Percentiles rank a stretch among this genome's conserved stretches.
Conservation (phyloP, 164 flowering plant genomes). For the Vitis rupestris region DNA sequence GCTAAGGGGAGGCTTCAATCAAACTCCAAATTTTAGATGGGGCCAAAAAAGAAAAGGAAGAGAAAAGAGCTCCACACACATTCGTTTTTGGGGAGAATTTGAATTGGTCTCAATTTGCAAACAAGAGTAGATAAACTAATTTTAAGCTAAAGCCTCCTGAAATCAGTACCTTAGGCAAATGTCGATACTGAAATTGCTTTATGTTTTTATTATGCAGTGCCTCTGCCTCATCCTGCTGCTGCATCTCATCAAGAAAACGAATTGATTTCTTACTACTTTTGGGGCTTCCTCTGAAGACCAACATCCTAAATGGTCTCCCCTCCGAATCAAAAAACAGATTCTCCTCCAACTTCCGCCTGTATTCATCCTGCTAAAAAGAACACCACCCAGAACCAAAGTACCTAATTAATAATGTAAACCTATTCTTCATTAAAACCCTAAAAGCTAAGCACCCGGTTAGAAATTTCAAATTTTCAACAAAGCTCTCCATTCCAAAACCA, state of each 20-base stretch:
- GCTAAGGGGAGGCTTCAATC: too few species aligned
- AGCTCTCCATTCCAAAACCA: too few species aligned
- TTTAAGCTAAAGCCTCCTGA: neutral
- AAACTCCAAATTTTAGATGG: too few species aligned
- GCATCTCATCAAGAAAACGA: constrained; percentile 35
- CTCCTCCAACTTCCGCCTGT: constrained; percentile 32
- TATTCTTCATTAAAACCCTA: neutral
- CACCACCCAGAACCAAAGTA: neutral
- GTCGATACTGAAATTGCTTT: constrained; percentile 14
- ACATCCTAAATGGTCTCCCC: constrained; percentile 55
- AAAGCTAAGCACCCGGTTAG: neutral
- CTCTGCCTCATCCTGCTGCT: constrained; percentile 23
- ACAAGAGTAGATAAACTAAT: too few species aligned
- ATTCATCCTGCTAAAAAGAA: constrained; percentile 26
- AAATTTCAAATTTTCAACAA: too few species aligned
- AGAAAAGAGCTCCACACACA: too few species aligned
- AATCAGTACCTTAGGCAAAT: constrained; percentile 37
- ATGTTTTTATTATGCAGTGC: neutral
- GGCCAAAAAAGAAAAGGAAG: neutral
- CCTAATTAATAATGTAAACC: neutral
- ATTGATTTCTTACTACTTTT: constrained; percentile 28
- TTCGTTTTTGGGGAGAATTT: too few species aligned
- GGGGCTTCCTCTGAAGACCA: constrained; percentile 55
- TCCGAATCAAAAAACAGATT: constrained; percentile 36
- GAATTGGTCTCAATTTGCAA: too few species aligned